Evolutionary conservation across 441 rosid genomes (phyloP).

Genomic region (Croton setiger): DNA sequence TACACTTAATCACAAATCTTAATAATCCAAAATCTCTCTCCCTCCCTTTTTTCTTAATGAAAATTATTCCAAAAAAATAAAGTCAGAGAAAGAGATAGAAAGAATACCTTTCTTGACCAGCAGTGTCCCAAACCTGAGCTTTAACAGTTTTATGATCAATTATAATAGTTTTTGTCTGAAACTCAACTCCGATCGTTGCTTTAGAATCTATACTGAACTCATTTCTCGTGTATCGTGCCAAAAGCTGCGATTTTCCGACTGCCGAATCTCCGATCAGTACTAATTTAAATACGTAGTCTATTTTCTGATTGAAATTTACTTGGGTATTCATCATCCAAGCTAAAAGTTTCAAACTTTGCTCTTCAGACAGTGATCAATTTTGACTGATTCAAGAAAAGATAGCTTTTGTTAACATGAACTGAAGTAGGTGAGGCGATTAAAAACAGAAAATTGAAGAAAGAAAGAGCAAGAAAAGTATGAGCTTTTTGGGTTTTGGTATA

Average conservation of each 20-base stretch:
- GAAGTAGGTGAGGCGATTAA: not conserved
- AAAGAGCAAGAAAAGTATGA: not conserved
- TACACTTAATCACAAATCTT: not conserved
- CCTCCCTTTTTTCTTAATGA: not conserved
- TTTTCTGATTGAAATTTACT: slow-evolving; percentile 34
- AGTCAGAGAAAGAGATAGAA: not conserved
- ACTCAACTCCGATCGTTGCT: slow-evolving; percentile 47
- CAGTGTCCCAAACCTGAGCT: slow-evolving; percentile 49
- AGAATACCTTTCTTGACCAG: slow-evolving; percentile 42
- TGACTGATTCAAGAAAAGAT: no score
- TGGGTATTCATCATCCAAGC: slow-evolving; percentile 21
- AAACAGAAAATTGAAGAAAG: no score
- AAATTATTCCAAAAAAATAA: not conserved
- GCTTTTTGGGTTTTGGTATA: not conserved
- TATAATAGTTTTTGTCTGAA: slow-evolving; percentile 39
- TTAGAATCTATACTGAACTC: slow-evolving; percentile 45
- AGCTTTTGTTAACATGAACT: no score
- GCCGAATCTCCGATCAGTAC: slow-evolving; percentile 46
- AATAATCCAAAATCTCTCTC: not conserved
- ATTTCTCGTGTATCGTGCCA: slow-evolving; percentile 40
- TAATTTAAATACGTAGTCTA: slow-evolving; percentile 43
- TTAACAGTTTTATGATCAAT: slow-evolving; percentile 42
- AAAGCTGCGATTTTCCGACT: slow-evolving; percentile 45
- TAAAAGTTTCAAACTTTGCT: not conserved
- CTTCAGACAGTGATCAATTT: not conserved